Percentiles rank a stretch among this genome's conserved stretches.
Evolutionary conservation across 805 yeast genomes (phyloP).

Genomic region (Starmerella riodocensis): DNA sequence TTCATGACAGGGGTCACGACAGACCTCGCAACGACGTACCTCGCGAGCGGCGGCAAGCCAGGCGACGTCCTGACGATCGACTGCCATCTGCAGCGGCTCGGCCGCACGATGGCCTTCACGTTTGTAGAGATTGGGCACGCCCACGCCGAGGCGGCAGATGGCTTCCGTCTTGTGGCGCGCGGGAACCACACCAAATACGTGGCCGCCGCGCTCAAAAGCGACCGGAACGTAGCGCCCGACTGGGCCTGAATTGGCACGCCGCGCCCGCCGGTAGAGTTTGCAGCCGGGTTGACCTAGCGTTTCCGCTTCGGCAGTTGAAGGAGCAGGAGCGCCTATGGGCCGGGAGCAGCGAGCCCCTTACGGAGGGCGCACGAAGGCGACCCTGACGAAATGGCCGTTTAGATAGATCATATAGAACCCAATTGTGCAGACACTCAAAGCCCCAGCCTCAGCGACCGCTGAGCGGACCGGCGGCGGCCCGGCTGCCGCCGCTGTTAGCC

Average conservation of each 20-base stretch:
- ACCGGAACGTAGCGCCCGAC: slow-evolving; percentile 14
- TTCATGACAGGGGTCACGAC: slow-evolving; percentile 34
- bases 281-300: no score
- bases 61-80: slow-evolving; percentile 22
- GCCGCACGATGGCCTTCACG: slow-evolving; percentile 33
- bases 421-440: no score
- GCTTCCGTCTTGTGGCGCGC: slow-evolving; percentile 25
- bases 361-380: no score
- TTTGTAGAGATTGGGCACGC: slow-evolving; percentile 25
- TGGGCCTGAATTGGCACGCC: slow-evolving; percentile 1
- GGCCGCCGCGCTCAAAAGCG: slow-evolving; percentile 28
- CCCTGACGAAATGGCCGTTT: no score
- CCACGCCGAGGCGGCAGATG: slow-evolving; percentile 5
- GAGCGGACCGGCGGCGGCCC: no score
- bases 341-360: no score
- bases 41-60: slow-evolving; percentile 29
- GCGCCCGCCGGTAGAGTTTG: background rate
- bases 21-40: slow-evolving; percentile 30
- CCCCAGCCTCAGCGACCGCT: no score
- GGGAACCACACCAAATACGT: slow-evolving; percentile 35
- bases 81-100: slow-evolving; percentile 28
- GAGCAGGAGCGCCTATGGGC: no score
- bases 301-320: no score
- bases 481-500: no score
- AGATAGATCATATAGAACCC: no score